Evolutionary conservation across 139 green algal species (phyloP).

Genomic region (Chlorella sp.): DNA sequence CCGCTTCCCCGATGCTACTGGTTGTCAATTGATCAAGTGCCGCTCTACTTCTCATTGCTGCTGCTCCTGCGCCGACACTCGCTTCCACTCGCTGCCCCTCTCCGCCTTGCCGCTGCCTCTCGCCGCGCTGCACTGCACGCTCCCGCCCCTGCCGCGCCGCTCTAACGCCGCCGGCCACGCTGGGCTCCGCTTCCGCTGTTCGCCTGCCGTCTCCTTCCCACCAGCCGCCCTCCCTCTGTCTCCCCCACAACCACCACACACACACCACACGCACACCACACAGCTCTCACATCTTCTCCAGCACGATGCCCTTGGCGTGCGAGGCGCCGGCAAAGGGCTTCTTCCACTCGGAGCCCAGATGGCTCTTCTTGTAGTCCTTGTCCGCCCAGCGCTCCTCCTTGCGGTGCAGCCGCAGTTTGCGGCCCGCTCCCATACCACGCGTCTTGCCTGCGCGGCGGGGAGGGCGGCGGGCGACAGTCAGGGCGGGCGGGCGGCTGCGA

Average conservation of each 20-base stretch:
- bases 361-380: conserved; percentile 99
- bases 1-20: no score
- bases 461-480: not conserved
- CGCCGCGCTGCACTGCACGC: not conserved
- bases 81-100: no score
- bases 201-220: no score
- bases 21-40: no score
- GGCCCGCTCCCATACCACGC: conserved; percentile 98
- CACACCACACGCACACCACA: no score
- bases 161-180: not conserved
- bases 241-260: no score
- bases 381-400: conserved; percentile 95
- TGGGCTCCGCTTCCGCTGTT: no score
- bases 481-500: no score
- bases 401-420: conserved; percentile 95
- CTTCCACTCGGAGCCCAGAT: conserved; percentile 98
- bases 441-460: conserved; percentile 83
- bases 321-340: conserved; percentile 99
- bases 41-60: no score
- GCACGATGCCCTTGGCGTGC: conserved; percentile 99
- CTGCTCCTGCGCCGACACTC: no score
- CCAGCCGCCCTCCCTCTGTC: no score
- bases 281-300: conserved; percentile 96
- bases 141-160: not conserved
- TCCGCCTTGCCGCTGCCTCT: no score